Conservation (phyloP, 2,329 filamentous ascomycete species). For the Pleoardoris graminearum region DNA sequence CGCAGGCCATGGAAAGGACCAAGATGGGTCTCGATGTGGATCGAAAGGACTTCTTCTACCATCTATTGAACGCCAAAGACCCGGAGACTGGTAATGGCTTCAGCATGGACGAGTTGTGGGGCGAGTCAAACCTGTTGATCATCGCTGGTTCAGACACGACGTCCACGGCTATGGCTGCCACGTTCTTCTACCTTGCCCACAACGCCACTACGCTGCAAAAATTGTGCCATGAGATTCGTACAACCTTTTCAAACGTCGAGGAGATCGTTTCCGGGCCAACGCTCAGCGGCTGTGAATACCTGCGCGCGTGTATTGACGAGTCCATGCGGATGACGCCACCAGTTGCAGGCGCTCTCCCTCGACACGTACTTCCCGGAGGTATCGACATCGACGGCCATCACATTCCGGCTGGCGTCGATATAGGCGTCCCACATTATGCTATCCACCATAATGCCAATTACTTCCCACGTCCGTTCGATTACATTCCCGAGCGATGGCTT, state of each 20-base stretch:
- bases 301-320: slow-evolving; percentile 48
- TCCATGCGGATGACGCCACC: slow-evolving; percentile 48
- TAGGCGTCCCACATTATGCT: slow-evolving; percentile 44
- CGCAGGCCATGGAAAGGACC: slow-evolving; percentile 49
- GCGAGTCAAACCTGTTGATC: slow-evolving; percentile 55
- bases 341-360: slow-evolving; percentile 44
- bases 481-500: slow-evolving; percentile 45
- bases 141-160: slow-evolving; percentile 54
- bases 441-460: slow-evolving; percentile 47
- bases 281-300: slow-evolving; percentile 38
- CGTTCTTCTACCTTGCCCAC: slow-evolving; percentile 51
- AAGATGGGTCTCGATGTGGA: slow-evolving; percentile 47
- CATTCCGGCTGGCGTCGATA: slow-evolving; percentile 42
- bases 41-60: slow-evolving; percentile 54
- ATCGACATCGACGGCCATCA: slow-evolving; percentile 42
- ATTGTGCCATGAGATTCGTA: slow-evolving; percentile 40
- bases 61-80: slow-evolving; percentile 53
- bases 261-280: slow-evolving; percentile 44
- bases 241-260: slow-evolving; percentile 40
- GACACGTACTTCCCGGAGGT: slow-evolving; percentile 44
- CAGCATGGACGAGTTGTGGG: slow-evolving; percentile 52
- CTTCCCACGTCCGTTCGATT: slow-evolving; percentile 45
- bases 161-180: slow-evolving; percentile 47
- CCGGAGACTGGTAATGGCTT: slow-evolving; percentile 51
- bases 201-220: slow-evolving; percentile 42